These are phyloP conservation scores for Periconia macrospinosa DNA, from an alignment of 2,329 filamentous ascomycete species.

Conservation along the genomic window DNA sequence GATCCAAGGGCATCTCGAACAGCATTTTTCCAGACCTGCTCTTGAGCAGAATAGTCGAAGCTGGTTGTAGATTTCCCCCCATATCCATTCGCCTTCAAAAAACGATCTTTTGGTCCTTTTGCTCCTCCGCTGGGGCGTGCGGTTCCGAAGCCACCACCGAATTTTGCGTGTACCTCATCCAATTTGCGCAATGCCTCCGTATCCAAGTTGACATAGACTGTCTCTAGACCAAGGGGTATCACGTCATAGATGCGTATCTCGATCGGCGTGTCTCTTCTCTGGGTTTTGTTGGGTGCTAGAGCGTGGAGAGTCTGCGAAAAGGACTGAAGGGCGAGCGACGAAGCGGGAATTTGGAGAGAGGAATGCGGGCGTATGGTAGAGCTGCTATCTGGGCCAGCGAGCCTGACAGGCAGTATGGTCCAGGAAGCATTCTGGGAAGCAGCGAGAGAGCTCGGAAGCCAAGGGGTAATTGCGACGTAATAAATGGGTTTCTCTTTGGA, in stretches of 20 bases:
- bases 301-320: slow-evolving; percentile 75
- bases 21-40: slow-evolving; percentile 40
- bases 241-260: slow-evolving; percentile 85
- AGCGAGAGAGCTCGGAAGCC: slow-evolving; percentile 60
- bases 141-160: slow-evolving; percentile 64
- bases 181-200: slow-evolving; percentile 76
- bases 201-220: slow-evolving; percentile 84
- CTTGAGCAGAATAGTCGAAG: slow-evolving; percentile 29
- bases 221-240: slow-evolving; percentile 76
- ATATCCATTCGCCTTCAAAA: slow-evolving; percentile 43
- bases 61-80: slow-evolving; percentile 16
- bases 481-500: slow-evolving; percentile 34
- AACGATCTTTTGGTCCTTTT: slow-evolving; percentile 31
- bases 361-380: slow-evolving; percentile 61
- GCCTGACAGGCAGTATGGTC: slow-evolving; percentile 79
- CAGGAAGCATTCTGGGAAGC: slow-evolving; percentile 68
- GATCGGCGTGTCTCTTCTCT: slow-evolving; percentile 73
- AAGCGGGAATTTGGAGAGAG: slow-evolving; percentile 76
- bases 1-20: slow-evolving; percentile 74
- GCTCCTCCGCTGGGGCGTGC: slow-evolving; percentile 36
- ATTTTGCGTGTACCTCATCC: slow-evolving; percentile 80
- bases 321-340: slow-evolving; percentile 72
- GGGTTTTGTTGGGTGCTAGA: slow-evolving; percentile 74
- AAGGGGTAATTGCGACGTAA: slow-evolving; percentile 74
- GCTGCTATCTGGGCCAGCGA: slow-evolving; percentile 33